Evolutionary conservation across 495 filamentous ascomycete genomes (phyloP), one percentile per base, ranked within the genome.

Genomic region (Penicillium robsamsonii): DNA sequence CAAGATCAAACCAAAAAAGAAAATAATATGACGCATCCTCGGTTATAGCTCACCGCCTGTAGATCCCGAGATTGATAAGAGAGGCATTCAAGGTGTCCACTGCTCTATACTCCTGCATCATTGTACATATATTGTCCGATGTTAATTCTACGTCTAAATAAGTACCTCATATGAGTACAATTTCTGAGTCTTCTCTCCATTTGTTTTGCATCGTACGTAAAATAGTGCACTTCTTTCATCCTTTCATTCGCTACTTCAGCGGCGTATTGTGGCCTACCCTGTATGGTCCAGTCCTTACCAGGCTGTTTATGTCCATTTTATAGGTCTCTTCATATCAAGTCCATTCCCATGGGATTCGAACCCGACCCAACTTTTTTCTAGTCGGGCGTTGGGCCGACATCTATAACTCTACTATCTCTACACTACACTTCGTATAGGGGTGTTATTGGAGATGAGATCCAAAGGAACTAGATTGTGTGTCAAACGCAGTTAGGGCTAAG

Each of bases 11-110:
- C 30, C 10, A 15, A 49, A 54, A 53, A 54, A 37, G 42, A 50
- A 53, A 53, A 50, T 55, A 50, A 57, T 31, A 60, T 67, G 64
- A 64, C 64, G 64, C 64, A 63, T 60, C 63, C 56, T 61, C 62
- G 59, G 62, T 22, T 49, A 44, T 6, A 35, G 51, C 57, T 64
- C 64, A 67, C 64, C 64, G 64, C 64, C 64, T 60, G 58, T 38
- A 22, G 60, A 59, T 52, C 18, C 51, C 42, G 10, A 54, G 52
- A 54, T 56, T 49, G 55, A 57, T 57, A 41, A 33, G 55, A 29
- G 53, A 37, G 53, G 20, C 44, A 53, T 62, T 53, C 44, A 46
- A 6, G 3, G 2, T 37, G 30, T 33, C 52, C 43, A 45, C 53
- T 46, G n/a, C 13, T 5, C 13, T 29, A 30, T 50, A 40, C 4